Evolutionary conservation across 2,329 filamentous ascomycete species (phyloP).

Genomic region (Phaeosphaeriaceae sp.): DNA sequence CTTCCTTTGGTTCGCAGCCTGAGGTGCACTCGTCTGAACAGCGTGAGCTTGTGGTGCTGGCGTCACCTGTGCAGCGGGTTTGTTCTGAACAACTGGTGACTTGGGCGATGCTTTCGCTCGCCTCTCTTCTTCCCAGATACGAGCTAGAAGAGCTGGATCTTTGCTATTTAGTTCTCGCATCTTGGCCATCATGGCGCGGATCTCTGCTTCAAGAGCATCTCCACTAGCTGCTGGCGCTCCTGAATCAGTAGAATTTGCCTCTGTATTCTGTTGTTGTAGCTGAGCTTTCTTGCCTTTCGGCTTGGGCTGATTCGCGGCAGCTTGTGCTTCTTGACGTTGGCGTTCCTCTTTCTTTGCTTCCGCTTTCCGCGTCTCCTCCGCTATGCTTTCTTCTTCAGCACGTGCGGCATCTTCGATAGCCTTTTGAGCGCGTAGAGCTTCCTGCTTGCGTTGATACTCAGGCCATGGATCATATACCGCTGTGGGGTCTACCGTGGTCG

Average conservation of each 20-base stretch:
- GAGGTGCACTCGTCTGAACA: constrained; percentile 16
- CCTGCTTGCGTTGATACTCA: constrained; percentile 55
- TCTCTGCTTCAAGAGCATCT: constrained; percentile 58
- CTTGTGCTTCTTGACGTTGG: constrained; percentile 22
- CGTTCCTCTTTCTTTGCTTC: constrained; percentile 36
- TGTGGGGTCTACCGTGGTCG: constrained; percentile 60
- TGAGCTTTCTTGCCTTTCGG: constrained; percentile 31
- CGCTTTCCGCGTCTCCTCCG: constrained; percentile 34
- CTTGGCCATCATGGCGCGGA: constrained; percentile 64
- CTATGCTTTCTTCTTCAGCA: constrained; percentile 44
- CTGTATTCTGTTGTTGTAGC: constrained; percentile 28
- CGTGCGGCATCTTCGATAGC: constrained; percentile 42
- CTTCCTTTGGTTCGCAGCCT: constrained; percentile 28
- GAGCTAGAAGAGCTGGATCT: constrained; percentile 63
- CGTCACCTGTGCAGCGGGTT: constrained; percentile 28
- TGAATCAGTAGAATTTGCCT: constrained; percentile 8
- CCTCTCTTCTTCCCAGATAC: constrained; percentile 65
- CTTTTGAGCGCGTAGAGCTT: constrained; percentile 42
- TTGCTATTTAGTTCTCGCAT: constrained; percentile 65
- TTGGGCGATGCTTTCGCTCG: constrained; percentile 42
- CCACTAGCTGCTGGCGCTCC: constrained; percentile 9
- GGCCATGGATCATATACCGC: constrained; percentile 64
- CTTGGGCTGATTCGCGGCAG: constrained; percentile 23
- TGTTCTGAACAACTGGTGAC: constrained; percentile 30
- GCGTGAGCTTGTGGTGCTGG: constrained; percentile 15